Percentiles rank a stretch among this genome's conserved stretches.
Conservation (phyloP, 768 basidiomycete species). For the Solioccasus polychromus region DNA sequence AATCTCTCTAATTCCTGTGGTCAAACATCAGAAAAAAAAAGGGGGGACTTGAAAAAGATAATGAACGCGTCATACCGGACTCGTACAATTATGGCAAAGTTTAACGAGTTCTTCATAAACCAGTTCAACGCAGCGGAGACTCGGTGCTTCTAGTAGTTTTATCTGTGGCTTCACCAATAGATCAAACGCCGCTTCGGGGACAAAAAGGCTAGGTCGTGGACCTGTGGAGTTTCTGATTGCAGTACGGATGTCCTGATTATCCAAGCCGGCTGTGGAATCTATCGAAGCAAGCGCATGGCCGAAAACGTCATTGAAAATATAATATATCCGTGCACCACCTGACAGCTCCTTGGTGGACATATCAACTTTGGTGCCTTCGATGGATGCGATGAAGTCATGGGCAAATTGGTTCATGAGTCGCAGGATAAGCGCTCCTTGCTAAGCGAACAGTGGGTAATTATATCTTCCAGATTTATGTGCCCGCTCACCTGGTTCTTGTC, state of each 20-base stretch:
- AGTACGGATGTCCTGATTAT: conserved; percentile 93
- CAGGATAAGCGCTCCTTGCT: conserved; percentile 87
- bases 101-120: conserved; percentile 99
- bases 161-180: conserved; percentile 97
- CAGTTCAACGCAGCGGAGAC: conserved; percentile 92
- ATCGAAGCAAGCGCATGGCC: conserved; percentile 88
- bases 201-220: conserved; percentile 92
- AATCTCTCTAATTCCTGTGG: conserved; percentile 91
- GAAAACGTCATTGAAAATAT: conserved; percentile 99
- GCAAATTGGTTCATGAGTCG: conserved; percentile 99
- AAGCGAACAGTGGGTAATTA: conserved; percentile 17
- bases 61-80: conserved; percentile 52
- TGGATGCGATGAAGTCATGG: conserved; percentile 93
- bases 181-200: conserved; percentile 96
- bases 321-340: conserved; percentile 97
- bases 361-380: conserved; percentile 94
- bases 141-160: conserved; percentile 91
- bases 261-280: conserved; percentile 87
- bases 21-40: conserved; percentile 7
- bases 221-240: conserved; percentile 99
- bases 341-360: conserved; percentile 98
- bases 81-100: conserved; percentile 98
- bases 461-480: background rate
- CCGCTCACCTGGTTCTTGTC: conserved; percentile 74
- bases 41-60: background rate